Conservation (phyloP, 2,329 filamentous ascomycete species). For the Fusarium heterosporum region DNA sequence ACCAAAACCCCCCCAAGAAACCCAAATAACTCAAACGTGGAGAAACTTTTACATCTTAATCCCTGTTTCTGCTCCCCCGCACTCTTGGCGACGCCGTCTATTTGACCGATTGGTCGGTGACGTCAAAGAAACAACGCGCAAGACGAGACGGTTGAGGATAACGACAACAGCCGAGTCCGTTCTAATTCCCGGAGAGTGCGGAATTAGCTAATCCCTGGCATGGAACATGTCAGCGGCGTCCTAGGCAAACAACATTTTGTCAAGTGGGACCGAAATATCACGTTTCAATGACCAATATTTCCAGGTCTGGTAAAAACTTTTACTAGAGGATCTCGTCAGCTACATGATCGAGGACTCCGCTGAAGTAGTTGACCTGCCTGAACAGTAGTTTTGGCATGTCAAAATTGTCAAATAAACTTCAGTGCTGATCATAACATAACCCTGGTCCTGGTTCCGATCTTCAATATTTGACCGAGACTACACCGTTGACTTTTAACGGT, state of each 20-base stretch:
- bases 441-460: conserved; percentile 27
- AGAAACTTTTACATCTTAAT: conserved; percentile 33
- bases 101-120: conserved; percentile 43
- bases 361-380: conserved; percentile 21
- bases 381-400: conserved; percentile 1
- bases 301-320: neutral
- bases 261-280: conserved; percentile 4
- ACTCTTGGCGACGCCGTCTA: conserved; percentile 28
- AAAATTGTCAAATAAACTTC: neutral
- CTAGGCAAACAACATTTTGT: neutral
- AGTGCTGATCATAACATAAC: conserved; percentile 16
- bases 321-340: conserved; percentile 7
- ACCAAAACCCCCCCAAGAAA: neutral
- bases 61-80: conserved; percentile 35
- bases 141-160: conserved; percentile 5
- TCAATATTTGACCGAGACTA: conserved; percentile 1
- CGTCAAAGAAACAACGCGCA: conserved; percentile 28
- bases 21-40: conserved; percentile 26
- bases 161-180: neutral
- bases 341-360: conserved; percentile 1
- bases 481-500: neutral
- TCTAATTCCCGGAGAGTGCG: conserved; percentile 3
- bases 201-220: conserved; percentile 27
- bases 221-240: conserved; percentile 41
- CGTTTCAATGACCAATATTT: neutral